Base-by-base conservation (phyloP, 73 alveolate genomes). In the Breviolum minutum region DNA sequence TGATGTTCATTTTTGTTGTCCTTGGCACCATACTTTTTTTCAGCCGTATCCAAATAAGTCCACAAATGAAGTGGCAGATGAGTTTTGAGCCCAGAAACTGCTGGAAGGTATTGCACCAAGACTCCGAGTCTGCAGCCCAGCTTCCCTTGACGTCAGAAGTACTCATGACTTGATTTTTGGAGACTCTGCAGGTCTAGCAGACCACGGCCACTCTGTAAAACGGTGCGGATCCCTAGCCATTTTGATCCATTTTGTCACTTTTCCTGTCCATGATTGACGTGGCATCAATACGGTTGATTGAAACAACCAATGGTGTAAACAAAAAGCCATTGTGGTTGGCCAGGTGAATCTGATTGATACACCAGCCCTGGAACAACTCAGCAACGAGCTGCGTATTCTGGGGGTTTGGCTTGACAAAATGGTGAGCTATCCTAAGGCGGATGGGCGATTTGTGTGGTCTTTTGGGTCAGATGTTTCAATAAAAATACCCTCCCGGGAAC, bases 331-430 rank as follows among this genome's bases (percentile, higher is more conserved):
- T 69, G 54, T 40, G 54, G 54, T 20, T 8, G 26, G 95, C 81
- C 69, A 88, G 95, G 95, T 88, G 73, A 90, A 90, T 63, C 63
- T 90, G 32, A 90, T 90, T 22, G 96, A 90, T 19, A 90, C 96
- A 10, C 96, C 96, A 27, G 13, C 87, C 40, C 88, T 90, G 71
- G 96, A 90, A 60, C 96, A 90, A 63, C 87, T 90, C 61, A 90
- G 96, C 74, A 90, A 90, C 68, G 96, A 90, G 96, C 96, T 90
- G 71, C 87, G 96, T 22, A 90, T 90, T 26, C 76, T 90, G 8
- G 62, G 80, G 96, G 96, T 90, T 74, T 90, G 96, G 96, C 76
- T 90, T 29, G 62, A n/a, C 63, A 73, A 90, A 74, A 90, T 90
- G 96, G 96, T 90, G 54, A 63, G 64, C 63, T 90, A 90, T 74